A percentile compares a stretch with the other conserved stretches of the same genome.
These are phyloP conservation scores for Claviceps maximensis DNA, from an alignment of 2,329 filamentous ascomycete species.

Conservation along the genomic window DNA sequence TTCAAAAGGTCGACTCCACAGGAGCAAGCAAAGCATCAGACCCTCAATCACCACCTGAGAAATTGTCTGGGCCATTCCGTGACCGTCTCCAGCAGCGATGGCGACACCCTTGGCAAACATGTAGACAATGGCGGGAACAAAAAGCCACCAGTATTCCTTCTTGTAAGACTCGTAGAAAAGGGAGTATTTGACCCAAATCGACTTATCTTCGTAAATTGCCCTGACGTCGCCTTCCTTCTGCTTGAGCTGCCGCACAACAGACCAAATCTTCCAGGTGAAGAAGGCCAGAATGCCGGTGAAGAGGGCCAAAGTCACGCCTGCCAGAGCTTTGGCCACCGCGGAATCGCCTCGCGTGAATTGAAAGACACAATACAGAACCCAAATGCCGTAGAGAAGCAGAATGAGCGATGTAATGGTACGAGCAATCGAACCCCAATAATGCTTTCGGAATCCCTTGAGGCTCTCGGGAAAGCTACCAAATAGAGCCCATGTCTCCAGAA, in stretches of 20 bases:
- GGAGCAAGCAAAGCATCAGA: constrained; percentile 61
- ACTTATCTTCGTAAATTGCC: constrained; percentile 75
- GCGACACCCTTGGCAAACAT: constrained; percentile 80
- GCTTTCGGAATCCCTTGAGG: constrained; percentile 75
- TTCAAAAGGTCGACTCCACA: constrained; percentile 80
- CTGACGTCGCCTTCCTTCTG: constrained; percentile 58
- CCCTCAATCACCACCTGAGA: constrained; percentile 72
- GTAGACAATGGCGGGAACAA: constrained; percentile 79
- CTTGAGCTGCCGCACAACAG: constrained; percentile 61
- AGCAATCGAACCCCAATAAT: constrained; percentile 89
- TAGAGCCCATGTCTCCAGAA: constrained; percentile 84
- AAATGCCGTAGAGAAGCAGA: constrained; percentile 81
- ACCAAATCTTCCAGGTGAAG: constrained; percentile 76
- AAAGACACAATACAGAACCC: constrained; percentile 92
- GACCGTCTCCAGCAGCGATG: constrained; percentile 72
- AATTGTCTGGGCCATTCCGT: constrained; percentile 69
- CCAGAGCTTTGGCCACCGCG: constrained; percentile 78
- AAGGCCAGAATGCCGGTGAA: constrained; percentile 74
- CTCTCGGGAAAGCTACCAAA: constrained; percentile 73
- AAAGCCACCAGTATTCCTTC: constrained; percentile 93
- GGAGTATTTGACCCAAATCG: constrained; percentile 88
- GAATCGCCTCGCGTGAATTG: constrained; percentile 91
- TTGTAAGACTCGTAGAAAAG: constrained; percentile 96
- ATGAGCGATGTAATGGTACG: constrained; percentile 85
- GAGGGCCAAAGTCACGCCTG: constrained; percentile 62